Percentiles rank a stretch among this genome's conserved stretches.
phyloP scores from a whole-genome alignment of 257 asterid genomes.

The Salvia splendens region DNA sequence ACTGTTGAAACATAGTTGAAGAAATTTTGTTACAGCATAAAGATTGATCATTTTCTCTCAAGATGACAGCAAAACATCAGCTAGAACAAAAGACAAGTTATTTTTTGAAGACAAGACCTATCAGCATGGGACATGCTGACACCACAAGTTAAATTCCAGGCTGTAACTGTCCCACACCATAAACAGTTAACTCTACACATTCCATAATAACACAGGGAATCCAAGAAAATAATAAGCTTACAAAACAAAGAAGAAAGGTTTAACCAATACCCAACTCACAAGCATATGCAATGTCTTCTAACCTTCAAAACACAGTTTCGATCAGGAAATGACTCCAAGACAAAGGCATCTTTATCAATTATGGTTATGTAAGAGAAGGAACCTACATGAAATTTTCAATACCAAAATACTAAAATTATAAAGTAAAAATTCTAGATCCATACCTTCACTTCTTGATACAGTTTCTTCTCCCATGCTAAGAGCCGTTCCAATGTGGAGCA shows the following conservation, averaged over 20 bases:
- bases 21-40: conserved; percentile 7
- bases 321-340: conserved; percentile 19
- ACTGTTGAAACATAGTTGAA: background rate
- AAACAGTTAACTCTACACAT: conserved; percentile 42
- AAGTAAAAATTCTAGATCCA: conserved; percentile 26
- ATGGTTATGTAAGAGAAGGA: conserved; percentile 31
- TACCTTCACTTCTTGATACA: conserved; percentile 97
- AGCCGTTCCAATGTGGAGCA: conserved; percentile 88
- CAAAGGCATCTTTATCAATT: conserved; percentile 34
- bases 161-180: conserved; percentile 38
- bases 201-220: conserved; percentile 26
- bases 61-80: conserved; percentile 31
- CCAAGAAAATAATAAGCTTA: conserved; percentile 32
- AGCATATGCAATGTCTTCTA: conserved; percentile 24
- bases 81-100: conserved; percentile 35
- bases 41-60: conserved; percentile 15
- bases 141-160: conserved; percentile 43
- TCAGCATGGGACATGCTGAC: conserved; percentile 46
- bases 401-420: background rate
- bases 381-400: too few species aligned
- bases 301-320: conserved; percentile 5
- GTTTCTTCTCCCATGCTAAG: conserved; percentile 97
- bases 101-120: conserved; percentile 46
- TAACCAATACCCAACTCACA: conserved; percentile 35
- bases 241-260: conserved; percentile 27